phyloP scores from a whole-genome alignment of 192 early-diverging fungal species.

The Backusella tuberculispora region DNA sequence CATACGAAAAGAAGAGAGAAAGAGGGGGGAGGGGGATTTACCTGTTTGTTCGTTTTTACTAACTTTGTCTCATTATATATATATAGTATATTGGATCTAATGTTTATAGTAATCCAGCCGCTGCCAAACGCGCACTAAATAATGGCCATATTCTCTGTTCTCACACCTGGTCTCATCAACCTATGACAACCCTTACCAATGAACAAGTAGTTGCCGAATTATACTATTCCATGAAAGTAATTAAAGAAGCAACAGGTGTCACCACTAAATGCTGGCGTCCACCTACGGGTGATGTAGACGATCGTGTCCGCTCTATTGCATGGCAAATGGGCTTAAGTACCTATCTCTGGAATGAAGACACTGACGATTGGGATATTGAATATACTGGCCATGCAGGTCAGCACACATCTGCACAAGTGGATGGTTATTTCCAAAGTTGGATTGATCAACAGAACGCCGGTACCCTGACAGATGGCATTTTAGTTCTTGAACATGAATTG shows the following conservation, averaged over 20 bases:
- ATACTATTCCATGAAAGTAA: conserved; percentile 46
- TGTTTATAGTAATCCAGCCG: conserved; percentile 31
- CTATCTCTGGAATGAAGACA: conserved; percentile 20
- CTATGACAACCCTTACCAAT: conserved; percentile 53
- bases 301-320: conserved; percentile 54
- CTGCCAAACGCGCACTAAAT: conserved; percentile 27
- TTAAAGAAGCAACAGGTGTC: conserved; percentile 52
- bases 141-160: conserved; percentile 58
- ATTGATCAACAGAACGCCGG: conserved; percentile 10
- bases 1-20: background rate
- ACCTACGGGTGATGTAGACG: conserved; percentile 63
- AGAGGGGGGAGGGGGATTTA: too few relatives aligned
- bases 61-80: background rate
- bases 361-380: conserved; percentile 25
- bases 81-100: conserved; percentile 37
- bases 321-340: conserved; percentile 49
- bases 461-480: conserved; percentile 26
- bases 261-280: conserved; percentile 54
- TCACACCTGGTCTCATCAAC: conserved; percentile 48
- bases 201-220: conserved; percentile 60
- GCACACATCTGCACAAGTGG: background rate
- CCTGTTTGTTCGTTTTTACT: background rate
- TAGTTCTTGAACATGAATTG: conserved; percentile 44
- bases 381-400: background rate
- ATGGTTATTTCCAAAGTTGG: background rate